A percentile compares a stretch with the other conserved stretches of the same genome.
These are phyloP conservation scores for Sisymbrium altissimum DNA, from an alignment of 345 rosid species.

Conservation along the genomic window DNA sequence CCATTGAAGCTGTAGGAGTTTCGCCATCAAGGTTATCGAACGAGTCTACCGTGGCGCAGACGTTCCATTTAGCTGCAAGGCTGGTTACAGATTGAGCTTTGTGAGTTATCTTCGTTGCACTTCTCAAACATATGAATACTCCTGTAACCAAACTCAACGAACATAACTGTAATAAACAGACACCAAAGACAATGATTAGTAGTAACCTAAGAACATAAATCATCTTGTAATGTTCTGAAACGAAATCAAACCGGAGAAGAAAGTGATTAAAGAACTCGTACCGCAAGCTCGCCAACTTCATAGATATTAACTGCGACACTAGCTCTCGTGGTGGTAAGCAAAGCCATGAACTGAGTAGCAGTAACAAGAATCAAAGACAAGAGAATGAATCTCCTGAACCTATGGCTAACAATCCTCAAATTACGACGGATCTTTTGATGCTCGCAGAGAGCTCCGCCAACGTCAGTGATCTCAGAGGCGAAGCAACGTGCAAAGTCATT, in stretches of 20 bases:
- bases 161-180: constrained; percentile 50
- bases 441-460: constrained; percentile 55
- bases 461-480: constrained; percentile 61
- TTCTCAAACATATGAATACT: constrained; percentile 80
- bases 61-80: constrained; percentile 91
- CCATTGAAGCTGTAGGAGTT: constrained; percentile 44
- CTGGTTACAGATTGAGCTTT: constrained; percentile 76
- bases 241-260: too few species aligned
- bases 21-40: constrained; percentile 67
- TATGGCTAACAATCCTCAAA: constrained; percentile 77
- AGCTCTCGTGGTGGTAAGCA: constrained; percentile 59
- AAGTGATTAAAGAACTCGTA: neutral
- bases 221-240: neutral
- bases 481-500: constrained; percentile 77
- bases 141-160: constrained; percentile 75
- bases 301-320: constrained; percentile 56
- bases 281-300: constrained; percentile 81
- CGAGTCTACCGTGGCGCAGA: constrained; percentile 75
- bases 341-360: constrained; percentile 66
- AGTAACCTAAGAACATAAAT: neutral
- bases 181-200: neutral
- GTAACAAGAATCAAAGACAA: constrained; percentile 59
- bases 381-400: constrained; percentile 69
- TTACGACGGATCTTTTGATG: constrained; percentile 65
- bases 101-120: constrained; percentile 90